Conservation (phyloP, 768 basidiomycete genomes). For the Podaxis mareebaensis region DNA sequence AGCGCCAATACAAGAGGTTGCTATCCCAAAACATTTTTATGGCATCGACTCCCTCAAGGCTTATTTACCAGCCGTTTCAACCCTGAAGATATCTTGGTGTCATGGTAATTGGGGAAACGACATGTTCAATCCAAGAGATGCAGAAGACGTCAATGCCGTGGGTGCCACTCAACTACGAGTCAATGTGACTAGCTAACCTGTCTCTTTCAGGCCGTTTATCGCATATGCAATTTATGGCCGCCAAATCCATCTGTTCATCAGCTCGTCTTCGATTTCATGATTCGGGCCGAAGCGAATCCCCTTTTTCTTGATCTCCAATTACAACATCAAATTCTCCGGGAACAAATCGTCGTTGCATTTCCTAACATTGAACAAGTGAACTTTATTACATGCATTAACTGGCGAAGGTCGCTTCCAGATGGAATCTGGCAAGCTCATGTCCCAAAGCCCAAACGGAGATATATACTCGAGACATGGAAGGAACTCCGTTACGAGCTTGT, state of each 20-base stretch:
- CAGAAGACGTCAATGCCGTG: neutral
- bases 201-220: neutral
- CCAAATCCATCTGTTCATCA: conserved; percentile 5
- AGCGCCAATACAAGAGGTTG: neutral
- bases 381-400: conserved; percentile 6
- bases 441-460: neutral
- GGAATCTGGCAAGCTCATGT: conserved; percentile 1
- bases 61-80: neutral
- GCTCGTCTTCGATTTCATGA: conserved; percentile 1
- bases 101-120: conserved; percentile 6
- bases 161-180: neutral
- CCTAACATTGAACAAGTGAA: conserved; percentile 12
- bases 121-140: neutral
- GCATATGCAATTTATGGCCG: neutral
- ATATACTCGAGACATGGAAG: neutral
- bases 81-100: conserved; percentile 13
- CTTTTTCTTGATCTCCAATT: neutral
- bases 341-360: neutral
- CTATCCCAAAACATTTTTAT: conserved; percentile 11
- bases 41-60: neutral
- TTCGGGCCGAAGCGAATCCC: neutral
- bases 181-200: neutral
- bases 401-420: neutral
- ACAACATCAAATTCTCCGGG: neutral
- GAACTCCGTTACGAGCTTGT: neutral